Evolutionary conservation across 2,329 filamentous ascomycete genomes (phyloP).

Genomic region (Phoma sp.): DNA sequence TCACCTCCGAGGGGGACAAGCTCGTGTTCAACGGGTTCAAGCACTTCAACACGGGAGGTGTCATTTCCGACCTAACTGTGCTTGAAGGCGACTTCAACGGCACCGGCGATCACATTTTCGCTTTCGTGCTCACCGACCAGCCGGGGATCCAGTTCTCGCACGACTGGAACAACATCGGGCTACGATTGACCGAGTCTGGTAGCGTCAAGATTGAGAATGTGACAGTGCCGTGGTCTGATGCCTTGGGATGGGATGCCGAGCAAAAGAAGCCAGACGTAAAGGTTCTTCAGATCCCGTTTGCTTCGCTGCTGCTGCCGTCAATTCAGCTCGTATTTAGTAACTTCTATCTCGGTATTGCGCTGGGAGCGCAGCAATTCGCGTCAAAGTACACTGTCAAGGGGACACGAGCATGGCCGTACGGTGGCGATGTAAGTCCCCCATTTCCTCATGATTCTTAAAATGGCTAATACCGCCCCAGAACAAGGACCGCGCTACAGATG

Average conservation of each 20-base stretch:
- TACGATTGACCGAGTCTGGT: slow-evolving; percentile 70
- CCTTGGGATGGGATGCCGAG: slow-evolving; percentile 65
- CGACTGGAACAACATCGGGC: slow-evolving; percentile 71
- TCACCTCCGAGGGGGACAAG: slow-evolving; percentile 61
- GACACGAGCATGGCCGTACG: slow-evolving; percentile 70
- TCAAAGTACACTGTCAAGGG: slow-evolving; percentile 63
- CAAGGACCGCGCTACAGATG: slow-evolving; percentile 66
- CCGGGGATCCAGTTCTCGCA: slow-evolving; percentile 64
- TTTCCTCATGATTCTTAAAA: rapidly evolving
- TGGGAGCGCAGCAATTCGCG: slow-evolving; percentile 64
- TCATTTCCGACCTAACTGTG: slow-evolving; percentile 70
- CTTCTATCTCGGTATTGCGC: slow-evolving; percentile 70
- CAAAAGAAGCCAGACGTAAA: slow-evolving; percentile 61
- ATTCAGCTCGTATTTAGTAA: slow-evolving; percentile 73
- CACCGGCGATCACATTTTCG: slow-evolving; percentile 68
- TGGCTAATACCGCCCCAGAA: slow-evolving; percentile 41
- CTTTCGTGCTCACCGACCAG: slow-evolving; percentile 65
- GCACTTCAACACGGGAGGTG: slow-evolving; percentile 72
- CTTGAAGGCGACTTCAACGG: slow-evolving; percentile 68
- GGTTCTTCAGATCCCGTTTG: slow-evolving; percentile 62
- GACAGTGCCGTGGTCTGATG: slow-evolving; percentile 65
- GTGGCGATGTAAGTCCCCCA: slow-evolving; percentile 56
- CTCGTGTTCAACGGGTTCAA: slow-evolving; percentile 69
- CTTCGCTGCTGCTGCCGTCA: slow-evolving; percentile 65
- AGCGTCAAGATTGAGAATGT: slow-evolving; percentile 67